A percentile compares a stretch with the other conserved stretches of the same genome.
Evolutionary conservation across 1,284 basidiomycete species (phyloP).

Genomic region (Erythrobasidium hasegawianum): DNA sequence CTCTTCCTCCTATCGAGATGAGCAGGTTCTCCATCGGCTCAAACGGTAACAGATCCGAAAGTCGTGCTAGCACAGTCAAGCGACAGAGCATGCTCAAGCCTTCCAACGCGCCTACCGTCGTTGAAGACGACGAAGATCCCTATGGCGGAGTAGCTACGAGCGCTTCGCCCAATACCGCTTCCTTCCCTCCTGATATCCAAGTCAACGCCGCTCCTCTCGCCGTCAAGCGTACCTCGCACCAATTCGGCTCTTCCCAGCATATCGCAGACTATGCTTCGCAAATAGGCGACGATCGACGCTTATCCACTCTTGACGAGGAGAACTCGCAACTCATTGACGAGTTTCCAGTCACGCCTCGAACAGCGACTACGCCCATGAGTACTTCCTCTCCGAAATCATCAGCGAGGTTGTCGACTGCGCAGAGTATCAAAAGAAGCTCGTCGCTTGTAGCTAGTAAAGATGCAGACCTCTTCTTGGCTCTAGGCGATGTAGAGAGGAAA

Average conservation of each 20-base stretch:
- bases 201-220: background rate
- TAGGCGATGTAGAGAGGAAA: background rate
- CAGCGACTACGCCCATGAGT: conserved; percentile 5
- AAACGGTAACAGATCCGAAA: background rate
- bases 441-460: conserved; percentile 43
- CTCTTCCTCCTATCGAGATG: conserved; percentile 35
- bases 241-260: conserved; percentile 29
- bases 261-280: conserved; percentile 34
- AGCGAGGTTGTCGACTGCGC: conserved; percentile 6
- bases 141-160: conserved; percentile 20
- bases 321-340: conserved; percentile 13
- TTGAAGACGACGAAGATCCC: conserved; percentile 12
- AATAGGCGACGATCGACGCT: conserved; percentile 11
- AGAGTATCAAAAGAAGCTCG: conserved; percentile 35
- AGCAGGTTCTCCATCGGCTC: conserved; percentile 25
- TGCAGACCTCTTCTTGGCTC: conserved; percentile 42
- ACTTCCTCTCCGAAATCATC: background rate
- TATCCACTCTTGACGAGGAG: conserved; percentile 29
- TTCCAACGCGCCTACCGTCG: conserved; percentile 3
- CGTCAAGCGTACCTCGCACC: background rate
- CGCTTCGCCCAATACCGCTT: conserved; percentile 3
- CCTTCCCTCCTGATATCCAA: conserved; percentile 30
- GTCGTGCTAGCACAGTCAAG: conserved; percentile 1
- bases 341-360: conserved; percentile 29
- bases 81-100: conserved; percentile 7